Conservation (phyloP, 495 filamentous ascomycete species). For the Haplographium delicatum region DNA sequence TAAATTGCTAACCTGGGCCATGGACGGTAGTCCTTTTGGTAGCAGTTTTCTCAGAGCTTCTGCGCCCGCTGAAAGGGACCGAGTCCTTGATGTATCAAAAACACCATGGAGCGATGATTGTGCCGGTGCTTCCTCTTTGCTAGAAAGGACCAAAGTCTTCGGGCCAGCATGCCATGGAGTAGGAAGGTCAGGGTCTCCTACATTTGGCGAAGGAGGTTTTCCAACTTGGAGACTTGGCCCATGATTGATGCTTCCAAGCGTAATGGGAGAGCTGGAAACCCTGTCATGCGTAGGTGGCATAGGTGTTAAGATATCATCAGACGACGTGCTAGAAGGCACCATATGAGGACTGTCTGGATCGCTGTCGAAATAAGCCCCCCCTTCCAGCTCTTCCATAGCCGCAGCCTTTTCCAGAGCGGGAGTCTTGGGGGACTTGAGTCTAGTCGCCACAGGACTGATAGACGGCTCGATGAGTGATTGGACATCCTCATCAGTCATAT, state of each 20-base stretch:
- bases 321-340: slow-evolving; percentile 25
- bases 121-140: slow-evolving; percentile 20
- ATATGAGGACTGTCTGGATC: slow-evolving; percentile 19
- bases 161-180: slow-evolving; percentile 35
- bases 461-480: slow-evolving; percentile 69
- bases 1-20: slow-evolving; percentile 41
- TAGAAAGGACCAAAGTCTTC: slow-evolving; percentile 36
- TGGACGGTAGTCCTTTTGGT: slow-evolving; percentile 45
- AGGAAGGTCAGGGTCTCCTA: slow-evolving; percentile 15
- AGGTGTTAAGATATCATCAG: slow-evolving; percentile 16
- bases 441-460: slow-evolving; percentile 65
- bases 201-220: slow-evolving; percentile 24
- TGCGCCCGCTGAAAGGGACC: slow-evolving; percentile 37
- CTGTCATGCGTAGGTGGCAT: background rate
- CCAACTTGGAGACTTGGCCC: slow-evolving; percentile 31
- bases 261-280: background rate
- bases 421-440: slow-evolving; percentile 64
- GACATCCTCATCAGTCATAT: slow-evolving; percentile 41
- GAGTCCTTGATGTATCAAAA: slow-evolving; percentile 29
- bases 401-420: slow-evolving; percentile 71
- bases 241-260: background rate
- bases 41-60: slow-evolving; percentile 41
- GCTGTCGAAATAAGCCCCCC: slow-evolving; percentile 48
- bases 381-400: slow-evolving; percentile 54
- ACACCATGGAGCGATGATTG: slow-evolving; percentile 35